These are phyloP conservation scores for Aspergillus oerlinghausenensis DNA, from an alignment of 2,329 filamentous ascomycete genomes.

Conservation along the genomic window DNA sequence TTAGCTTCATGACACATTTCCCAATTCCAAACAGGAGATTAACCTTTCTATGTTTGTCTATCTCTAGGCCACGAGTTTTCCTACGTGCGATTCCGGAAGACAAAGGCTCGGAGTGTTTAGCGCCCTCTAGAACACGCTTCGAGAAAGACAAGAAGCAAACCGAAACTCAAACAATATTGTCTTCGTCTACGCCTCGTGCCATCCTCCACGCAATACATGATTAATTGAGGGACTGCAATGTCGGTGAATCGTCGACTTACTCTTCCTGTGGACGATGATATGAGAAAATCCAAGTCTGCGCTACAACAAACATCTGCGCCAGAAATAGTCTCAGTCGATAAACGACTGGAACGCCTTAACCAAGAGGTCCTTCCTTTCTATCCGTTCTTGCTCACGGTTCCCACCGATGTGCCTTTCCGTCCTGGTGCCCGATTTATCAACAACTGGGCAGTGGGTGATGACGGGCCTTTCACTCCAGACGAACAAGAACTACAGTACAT, in stretches of 20 bases:
- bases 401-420: constrained; percentile 43
- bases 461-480: constrained; percentile 50
- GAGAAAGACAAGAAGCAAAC: background rate
- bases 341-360: constrained; percentile 36
- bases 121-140: background rate
- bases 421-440: constrained; percentile 39
- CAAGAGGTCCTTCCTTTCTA: constrained; percentile 41
- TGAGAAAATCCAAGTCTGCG: constrained; percentile 19
- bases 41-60: background rate
- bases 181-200: background rate
- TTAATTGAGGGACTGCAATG: constrained; percentile 32
- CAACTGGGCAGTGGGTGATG: constrained; percentile 45
- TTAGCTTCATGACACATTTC: background rate
- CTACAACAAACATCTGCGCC: constrained; percentile 16
- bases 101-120: background rate
- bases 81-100: background rate
- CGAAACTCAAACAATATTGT: background rate
- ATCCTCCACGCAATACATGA: constrained; percentile 1
- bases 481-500: constrained; percentile 60
- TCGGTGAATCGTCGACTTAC: constrained; percentile 31
- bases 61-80: background rate
- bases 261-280: constrained; percentile 24
- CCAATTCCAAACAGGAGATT: background rate
- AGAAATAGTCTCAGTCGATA: constrained; percentile 29
- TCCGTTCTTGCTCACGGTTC: constrained; percentile 45